These are phyloP conservation scores for Scytalidium lignicola DNA, from an alignment of 2,329 filamentous ascomycete genomes.

Conservation along the genomic window DNA sequence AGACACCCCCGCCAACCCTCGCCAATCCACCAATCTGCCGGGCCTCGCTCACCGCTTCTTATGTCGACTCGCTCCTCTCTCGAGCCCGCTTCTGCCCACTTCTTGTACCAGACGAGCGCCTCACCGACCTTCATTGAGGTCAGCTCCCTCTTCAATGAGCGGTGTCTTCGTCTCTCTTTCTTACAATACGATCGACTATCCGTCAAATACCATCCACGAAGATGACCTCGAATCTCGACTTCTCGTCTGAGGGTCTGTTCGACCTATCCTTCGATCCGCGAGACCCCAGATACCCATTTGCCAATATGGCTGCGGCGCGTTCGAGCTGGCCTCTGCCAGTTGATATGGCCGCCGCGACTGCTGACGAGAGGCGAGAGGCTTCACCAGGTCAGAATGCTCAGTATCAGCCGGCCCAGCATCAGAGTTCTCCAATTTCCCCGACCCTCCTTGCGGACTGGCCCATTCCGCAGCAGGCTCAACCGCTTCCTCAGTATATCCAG, in stretches of 20 bases:
- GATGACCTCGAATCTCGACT: conserved; percentile 53
- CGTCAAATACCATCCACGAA: conserved; percentile 27
- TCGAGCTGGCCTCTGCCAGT: conserved; percentile 28
- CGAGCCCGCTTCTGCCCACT: conserved; percentile 11
- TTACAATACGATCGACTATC: conserved; percentile 42
- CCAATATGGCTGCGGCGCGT: conserved; percentile 33
- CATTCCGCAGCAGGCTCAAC: conserved; percentile 34
- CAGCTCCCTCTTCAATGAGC: conserved; percentile 26
- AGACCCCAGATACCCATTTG: conserved; percentile 48
- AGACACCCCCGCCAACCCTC: conserved; percentile 2
- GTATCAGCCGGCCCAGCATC: conserved; percentile 36
- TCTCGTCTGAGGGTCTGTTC: conserved; percentile 57
- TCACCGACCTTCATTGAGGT: conserved; percentile 27
- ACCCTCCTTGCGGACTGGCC: conserved; percentile 56
- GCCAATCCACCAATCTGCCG: conserved; percentile 12
- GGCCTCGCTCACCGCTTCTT: conserved; percentile 22
- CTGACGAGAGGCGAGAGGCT: conserved; percentile 25
- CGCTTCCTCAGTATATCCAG: conserved; percentile 27
- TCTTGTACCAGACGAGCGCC: conserved; percentile 15
- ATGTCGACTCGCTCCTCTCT: conserved; percentile 14
- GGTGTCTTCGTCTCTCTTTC: conserved; percentile 27
- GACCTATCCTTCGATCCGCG: conserved; percentile 57
- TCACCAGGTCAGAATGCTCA: conserved; percentile 38
- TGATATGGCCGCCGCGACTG: conserved; percentile 25
- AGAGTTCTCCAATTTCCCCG: conserved; percentile 32